These are phyloP conservation scores for Wickerhamiella hasegawae DNA, from an alignment of 805 yeast genomes.

Conservation along the genomic window DNA sequence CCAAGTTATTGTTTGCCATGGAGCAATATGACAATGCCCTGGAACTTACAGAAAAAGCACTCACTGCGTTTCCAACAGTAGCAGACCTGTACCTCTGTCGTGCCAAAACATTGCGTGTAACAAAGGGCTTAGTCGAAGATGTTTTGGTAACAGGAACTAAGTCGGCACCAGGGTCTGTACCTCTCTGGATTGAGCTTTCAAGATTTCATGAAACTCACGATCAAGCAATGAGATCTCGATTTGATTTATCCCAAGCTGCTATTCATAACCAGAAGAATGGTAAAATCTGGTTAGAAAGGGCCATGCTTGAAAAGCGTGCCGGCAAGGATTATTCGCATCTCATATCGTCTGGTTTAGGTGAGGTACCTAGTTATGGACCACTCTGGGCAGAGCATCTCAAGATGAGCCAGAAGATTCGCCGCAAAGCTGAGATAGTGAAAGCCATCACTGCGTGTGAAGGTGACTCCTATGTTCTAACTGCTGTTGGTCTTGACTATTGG, in stretches of 20 bases:
- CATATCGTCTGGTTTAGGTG: constrained; percentile 40
- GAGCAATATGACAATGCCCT: too few species aligned
- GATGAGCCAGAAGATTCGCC: constrained; percentile 29
- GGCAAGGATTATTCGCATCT: constrained; percentile 34
- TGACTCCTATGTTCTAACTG: constrained; percentile 38
- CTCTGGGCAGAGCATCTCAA: constrained; percentile 53
- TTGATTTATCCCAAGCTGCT: neutral
- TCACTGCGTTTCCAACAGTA: too few species aligned
- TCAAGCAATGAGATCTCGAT: too few species aligned
- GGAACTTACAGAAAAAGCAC: too few species aligned
- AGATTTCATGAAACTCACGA: too few species aligned
- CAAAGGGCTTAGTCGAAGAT: neutral
- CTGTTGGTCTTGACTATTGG: constrained; percentile 57
- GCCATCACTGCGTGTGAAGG: constrained; percentile 57
- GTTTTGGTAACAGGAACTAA: neutral
- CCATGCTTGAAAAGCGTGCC: constrained; percentile 38
- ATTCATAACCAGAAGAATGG: constrained; percentile 34
- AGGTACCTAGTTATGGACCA: constrained; percentile 39
- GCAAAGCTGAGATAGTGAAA: constrained; percentile 43
- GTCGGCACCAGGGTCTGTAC: neutral
- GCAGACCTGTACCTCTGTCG: too few species aligned
- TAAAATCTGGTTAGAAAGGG: constrained; percentile 40
- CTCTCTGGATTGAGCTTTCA: neutral
- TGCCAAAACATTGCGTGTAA: neutral
- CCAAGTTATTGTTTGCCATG: too few species aligned